phyloP scores from a whole-genome alignment of 2,329 filamentous ascomycete genomes.

The Alternaria sp. region DNA sequence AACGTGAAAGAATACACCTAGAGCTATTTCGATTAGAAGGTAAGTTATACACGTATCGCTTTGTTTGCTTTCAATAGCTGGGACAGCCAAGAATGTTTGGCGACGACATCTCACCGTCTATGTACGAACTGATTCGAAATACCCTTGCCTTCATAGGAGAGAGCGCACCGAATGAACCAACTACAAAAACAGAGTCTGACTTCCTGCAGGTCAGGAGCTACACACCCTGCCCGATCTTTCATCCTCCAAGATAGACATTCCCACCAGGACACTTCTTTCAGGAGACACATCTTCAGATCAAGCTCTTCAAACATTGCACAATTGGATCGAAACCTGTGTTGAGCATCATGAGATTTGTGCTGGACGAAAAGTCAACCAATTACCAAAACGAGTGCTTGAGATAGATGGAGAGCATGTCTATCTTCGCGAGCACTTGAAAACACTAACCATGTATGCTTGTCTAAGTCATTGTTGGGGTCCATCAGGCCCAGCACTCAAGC shows the following conservation, averaged over 20 bases:
- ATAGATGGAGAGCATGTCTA: not conserved
- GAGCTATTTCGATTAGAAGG: not conserved
- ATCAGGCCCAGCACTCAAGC: not conserved
- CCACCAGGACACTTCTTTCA: not conserved
- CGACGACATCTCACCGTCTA: not conserved
- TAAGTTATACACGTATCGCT: not conserved
- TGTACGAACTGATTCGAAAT: not conserved
- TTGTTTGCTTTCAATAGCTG: not conserved
- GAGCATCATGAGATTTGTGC: not conserved
- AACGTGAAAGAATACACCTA: not conserved
- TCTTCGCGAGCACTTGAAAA: not conserved
- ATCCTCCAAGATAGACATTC: too few relatives aligned
- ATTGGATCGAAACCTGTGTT: not conserved
- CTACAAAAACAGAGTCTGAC: too few relatives aligned
- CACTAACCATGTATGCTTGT: not conserved
- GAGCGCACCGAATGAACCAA: too few relatives aligned
- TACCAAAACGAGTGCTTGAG: not conserved
- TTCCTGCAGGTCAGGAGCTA: not conserved
- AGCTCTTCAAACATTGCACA: not conserved
- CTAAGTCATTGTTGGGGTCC: slow-evolving; percentile 1
- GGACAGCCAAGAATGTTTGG: not conserved
- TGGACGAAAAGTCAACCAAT: rapidly evolving
- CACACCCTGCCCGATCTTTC: not conserved
- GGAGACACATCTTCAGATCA: not conserved
- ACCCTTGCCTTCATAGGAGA: not conserved